Base-by-base conservation (phyloP, 805 yeast genomes). In the Cyberlindnera maritima region DNA sequence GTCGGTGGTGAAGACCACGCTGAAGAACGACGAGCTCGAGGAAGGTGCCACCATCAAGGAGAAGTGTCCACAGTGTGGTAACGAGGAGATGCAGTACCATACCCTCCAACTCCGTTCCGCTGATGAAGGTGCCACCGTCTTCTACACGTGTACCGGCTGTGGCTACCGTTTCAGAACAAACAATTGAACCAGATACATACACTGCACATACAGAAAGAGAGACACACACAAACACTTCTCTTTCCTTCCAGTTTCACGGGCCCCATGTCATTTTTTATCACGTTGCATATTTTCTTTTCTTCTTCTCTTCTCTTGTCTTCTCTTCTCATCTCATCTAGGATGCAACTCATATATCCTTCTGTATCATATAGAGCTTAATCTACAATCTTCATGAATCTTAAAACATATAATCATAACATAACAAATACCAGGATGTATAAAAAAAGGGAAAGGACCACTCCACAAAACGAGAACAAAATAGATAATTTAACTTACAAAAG, bases 61-160 rank as follows among this genome's bases (percentile, higher is more conserved):
- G 67, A 91, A 87, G 63, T 94, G 99, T 75, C 98, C 98, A n/a
- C 82, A 91, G 68, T 94, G 99, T 79, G 97, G 96, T 41, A 80
- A 91, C 68, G 97, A 94, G 63, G 97, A 94, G 68, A 95, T 95
- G 99, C 91, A 84, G 65, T 94, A 92, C 66, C 98, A 94, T 64
- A 94, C 99, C 4, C 74, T 94, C 57, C 99, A 94, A 69, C 77
- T 94, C 59, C 83, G 99, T 71, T 87, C 96, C 45, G 99, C 99
- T 1, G 99, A 94, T 76, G 99, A 94, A 77, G 99, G 99, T 77
- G 96, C 99, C 25, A 94, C 99, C 10, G 98, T 94, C 31, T 94
- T 94, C 65, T 95, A 94, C 71, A 92, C 99, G 1, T 94, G 99
- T 74, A 85, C 96, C 1, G 71, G 78, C 36, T 94, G 99, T 77